phyloP scores from a whole-genome alignment of 2,329 filamentous ascomycete species.

The Blastomyces parvus region DNA sequence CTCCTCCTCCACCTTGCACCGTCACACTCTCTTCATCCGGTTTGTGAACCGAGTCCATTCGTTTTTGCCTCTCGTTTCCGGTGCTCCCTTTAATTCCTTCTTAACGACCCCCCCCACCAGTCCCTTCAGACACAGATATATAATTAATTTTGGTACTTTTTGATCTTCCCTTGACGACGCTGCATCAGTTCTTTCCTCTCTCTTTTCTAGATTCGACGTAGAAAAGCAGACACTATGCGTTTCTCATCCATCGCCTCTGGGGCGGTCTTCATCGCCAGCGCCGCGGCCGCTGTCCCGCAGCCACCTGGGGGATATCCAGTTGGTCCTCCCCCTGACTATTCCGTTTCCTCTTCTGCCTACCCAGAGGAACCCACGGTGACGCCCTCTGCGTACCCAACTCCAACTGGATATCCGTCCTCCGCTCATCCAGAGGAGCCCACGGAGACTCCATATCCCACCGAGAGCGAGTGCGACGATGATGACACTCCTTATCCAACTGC shows the following conservation, averaged over 20 bases:
- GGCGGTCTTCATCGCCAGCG: constrained; percentile 34
- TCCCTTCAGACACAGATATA: constrained; percentile 15
- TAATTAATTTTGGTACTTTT: neutral
- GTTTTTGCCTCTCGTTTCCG: constrained; percentile 15
- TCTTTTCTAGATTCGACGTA: neutral
- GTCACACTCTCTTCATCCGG: constrained; percentile 18
- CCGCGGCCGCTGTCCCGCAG: constrained; percentile 21
- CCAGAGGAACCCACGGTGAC: too few species aligned
- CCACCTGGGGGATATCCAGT: neutral
- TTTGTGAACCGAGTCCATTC: constrained; percentile 32
- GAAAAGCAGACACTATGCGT: constrained; percentile 38
- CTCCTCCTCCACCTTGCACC: constrained; percentile 14
- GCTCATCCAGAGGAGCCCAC: too few species aligned
- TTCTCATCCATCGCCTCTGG: constrained; percentile 37
- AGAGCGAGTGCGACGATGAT: too few species aligned
- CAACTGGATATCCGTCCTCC: too few species aligned
- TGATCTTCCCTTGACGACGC: neutral
- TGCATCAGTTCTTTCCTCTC: neutral
- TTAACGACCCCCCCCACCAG: constrained; percentile 20
- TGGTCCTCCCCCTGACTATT: neutral
- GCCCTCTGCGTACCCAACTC: too few species aligned
- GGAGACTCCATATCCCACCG: too few species aligned
- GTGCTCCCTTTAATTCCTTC: constrained; percentile 17
- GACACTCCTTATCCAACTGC: too few species aligned
- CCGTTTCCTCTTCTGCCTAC: neutral